Evolutionary conservation across 169 alveolate genomes (phyloP), one percentile per base, ranked within the genome.

Genomic region (Cryptosporidium sp.): DNA sequence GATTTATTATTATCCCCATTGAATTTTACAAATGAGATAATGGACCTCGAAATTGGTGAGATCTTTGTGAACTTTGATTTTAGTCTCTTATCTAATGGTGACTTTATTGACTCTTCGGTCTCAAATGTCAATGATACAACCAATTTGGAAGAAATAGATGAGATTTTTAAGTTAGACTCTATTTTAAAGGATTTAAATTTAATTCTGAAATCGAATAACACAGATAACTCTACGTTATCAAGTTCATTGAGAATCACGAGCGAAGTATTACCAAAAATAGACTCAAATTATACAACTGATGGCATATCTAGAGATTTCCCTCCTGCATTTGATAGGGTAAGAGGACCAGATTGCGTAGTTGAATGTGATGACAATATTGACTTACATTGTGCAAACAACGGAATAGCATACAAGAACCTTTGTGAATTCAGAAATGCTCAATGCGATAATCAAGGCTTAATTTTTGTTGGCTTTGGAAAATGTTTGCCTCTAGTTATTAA

Each of bases 361-460:
- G 3, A 65, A 29, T 80, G 89, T 51, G 65, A 37, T 29, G 65
- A 60, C 12, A n/a, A 33, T 1, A 26, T 21, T 9, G 75, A 61
- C 35, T 31, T 31, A 7, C 75, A 80, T 26, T 80, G 89, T 42
- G 89, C 58, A 48, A 80, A 44, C 14, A 45, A 80, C 42, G 89
- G 89, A 18, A 45, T 62, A 7, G 39, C 73, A 8, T 80, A 80
- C 70, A 61, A n/a, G 44, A 80, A 60, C 48, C 62, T 80, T 9
- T 80, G 89, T 65, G 89, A 80, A 23, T 80, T 80, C 75, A 80
- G 89, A 65, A 80, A 80, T 80, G 89, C 89, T 65, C 89, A 80
- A 51, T 80, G 89, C 21, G 21, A 31, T 8, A 14, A 80, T 29
- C n/a, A 21, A 35, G 39, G 26, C 7, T 29, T 80, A 35, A 65